Evolutionary conservation across 768 basidiomycete genomes (phyloP), one percentile per base, ranked within the genome.

Genomic region (Daedaleopsis sinensis): DNA sequence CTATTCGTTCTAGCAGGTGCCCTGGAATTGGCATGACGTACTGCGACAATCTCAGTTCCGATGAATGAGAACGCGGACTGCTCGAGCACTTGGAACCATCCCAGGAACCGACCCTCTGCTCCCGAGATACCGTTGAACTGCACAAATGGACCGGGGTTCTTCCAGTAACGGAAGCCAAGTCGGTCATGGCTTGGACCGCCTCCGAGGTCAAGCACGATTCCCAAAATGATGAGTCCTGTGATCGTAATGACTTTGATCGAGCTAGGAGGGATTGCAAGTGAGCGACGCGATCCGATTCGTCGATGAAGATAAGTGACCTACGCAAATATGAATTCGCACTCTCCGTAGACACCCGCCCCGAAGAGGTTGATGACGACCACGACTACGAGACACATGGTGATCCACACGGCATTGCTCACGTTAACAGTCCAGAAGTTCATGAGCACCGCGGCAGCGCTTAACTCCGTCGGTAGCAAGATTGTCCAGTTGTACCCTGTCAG

Each of bases 51-150:
- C 74, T 98, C 96, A 7, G 94, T 95, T 15, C 95, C 96, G 61
- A 95, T 94, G 73, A 82, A 96, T 13, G 93, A 94, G 80, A 96
- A 97, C 16, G 93, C 94, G 4, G 96, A 96, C 65, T 95, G 90
- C 10, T 87, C 86, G 76, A 96, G 76, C 58, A 89, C 88, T 0
- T 83, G 73, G 82, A 83, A 88, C 76, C 80, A 87, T 23, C 83
- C 89, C n/a, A 88, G 80, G 82, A 98, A 97, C 23, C 79, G 84
- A 9, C 94, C 95, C 65, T 83, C 84, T 2, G 83, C 62, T 3
- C 96, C 96, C 3, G 68, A 7, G 23, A 93, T 91, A 3, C 73
- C 78, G 13, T 78, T 15, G 67, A 76, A 92, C 68, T 96, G 93
- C 11, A 81, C 87, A 70, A 98, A 93, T 0, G 96, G 88, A 11